Evolutionary conservation across 768 basidiomycete species (phyloP), one percentile per base, ranked within the genome.

Genomic region (Leccinellum rugosiceps): DNA sequence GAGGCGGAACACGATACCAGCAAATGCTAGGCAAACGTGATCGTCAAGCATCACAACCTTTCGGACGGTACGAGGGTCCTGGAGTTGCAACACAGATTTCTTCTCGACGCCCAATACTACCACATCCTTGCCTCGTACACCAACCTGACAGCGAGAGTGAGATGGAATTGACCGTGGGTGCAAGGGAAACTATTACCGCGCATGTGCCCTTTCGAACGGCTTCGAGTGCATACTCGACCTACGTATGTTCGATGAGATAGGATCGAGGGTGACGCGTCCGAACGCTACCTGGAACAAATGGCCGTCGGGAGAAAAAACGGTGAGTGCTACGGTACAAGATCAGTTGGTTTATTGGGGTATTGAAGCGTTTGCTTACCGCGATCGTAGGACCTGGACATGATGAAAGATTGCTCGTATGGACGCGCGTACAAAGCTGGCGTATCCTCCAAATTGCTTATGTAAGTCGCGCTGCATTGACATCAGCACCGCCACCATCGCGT

Each of bases 201-300:
- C 95, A 98, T 13, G 97, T 98, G 45, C 97, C 97, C 72, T 94
- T 92, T 67, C 92, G 79, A 55, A 98, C 97, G 54, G 97, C 97
- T 75, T 99, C 97, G n/a, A 88, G 78, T 13, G 97, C 97, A 74
- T 99, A 99, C 77, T 99, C 97, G 64, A 99, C 97, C 94, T 98
- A 74, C 50, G 58, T 58, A 68, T 60, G 60, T 67, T 51, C 45
- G 47, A 50, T 60, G 52, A 58, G 60, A 60, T 57, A 50, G 44
- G 50, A 60, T 60, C 32, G 31, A 19, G 45, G 50, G 51, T 56
- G 67, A 66, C 72, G 73, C 73, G 73, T 63, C 62, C 35, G 52
- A 30, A 57, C 44, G 76, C 59, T 63, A 92, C 94, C 83, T 98
- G 94, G 82, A 98, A 97, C 65, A 99, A 80, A 78, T 99, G 97